Base-by-base conservation (phyloP, 2,329 filamentous ascomycete species). In the Pseudopyricularia javanii region DNA sequence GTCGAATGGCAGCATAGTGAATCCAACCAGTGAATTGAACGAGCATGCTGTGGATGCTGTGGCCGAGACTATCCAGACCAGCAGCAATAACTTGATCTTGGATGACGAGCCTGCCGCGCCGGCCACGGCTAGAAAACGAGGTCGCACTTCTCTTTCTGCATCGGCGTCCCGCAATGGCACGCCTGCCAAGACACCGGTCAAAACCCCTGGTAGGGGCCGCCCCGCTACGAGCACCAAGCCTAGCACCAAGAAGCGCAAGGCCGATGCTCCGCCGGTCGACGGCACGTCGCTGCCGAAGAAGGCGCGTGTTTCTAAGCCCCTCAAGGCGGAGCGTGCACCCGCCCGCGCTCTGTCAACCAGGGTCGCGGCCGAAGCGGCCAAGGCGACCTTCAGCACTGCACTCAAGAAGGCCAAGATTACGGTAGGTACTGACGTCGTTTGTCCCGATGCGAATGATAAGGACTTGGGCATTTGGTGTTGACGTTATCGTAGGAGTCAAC, bases 191-290 rank as follows among this genome's bases (percentile, higher is more conserved):
- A 47, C 51, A 15, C 45, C 51, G 17, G n/a, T 17, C 17, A 53
- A 40, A 35, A 40, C 47, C 12, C 7, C 12, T 33, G 37, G 37
- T 20, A 43, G 37, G 37, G 17, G 17, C 24, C 7, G 17, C 20
- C 20, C 20, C 11, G 24, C 37, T n/a, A 35, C 47, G 3, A 34
- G 34, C 53, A 30, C 34, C 20, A 28, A 47, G 12, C 51, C 47
- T 8, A 37, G 47, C 34, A 9, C 45, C 14, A 43, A 40, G 32
- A 65, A 63, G 60, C 62, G 62, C 54, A 62, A 60, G 57, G 57
- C 59, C 1, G 53, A 58, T 6, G 17, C 6, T 43, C 17, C 17
- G 17, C 11, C 20, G n/a, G n/a, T n/a, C 24, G 47, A 51, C 15
- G 49, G 51, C 45, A 54, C 57, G 12, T 40, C 56, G 3, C 53